Base-by-base conservation (phyloP, 257 asterid genomes). In the Scutellaria baicalensis region DNA sequence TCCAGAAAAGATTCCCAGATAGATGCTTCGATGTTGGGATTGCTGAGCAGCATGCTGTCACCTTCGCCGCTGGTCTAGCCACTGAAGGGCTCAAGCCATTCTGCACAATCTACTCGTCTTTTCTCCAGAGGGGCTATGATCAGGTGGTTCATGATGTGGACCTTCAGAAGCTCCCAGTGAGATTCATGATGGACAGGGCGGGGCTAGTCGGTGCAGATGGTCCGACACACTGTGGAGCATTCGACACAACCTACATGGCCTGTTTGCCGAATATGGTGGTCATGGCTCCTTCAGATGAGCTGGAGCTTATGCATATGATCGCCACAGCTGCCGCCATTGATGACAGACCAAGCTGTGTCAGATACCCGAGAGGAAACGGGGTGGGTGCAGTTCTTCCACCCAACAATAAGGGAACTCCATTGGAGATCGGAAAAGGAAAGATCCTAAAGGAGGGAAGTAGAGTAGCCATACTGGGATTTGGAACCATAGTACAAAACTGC, bases 71-170 rank as follows among this genome's bases (percentile, higher is more conserved):
- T 9, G 91, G 88, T 42, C 52, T 85, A 20, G 87, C 91, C 23
- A 69, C 81, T 6, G 88, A 85, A 77, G 91, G 91, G 0, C 79
- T 85, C 70, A 83, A 85, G 77, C 91, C 91, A 1, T 85, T 85
- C 36, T 81, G 86, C 54, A 76, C 87, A 9, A 83, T 85, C 27
- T 85, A 85, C 72, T 83, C 91, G 0, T 83, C 87, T 44, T 85
- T 85, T 38, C 79, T 86, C 2, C 91, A 85, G 62, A 79, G 89
- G 52, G 91, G 87, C 21, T 85, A 85, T 52, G 89, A 85, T 74
- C 89, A 83, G 87, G 90, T 85, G 64, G 87, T 79, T 61, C 91
- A 86, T 66, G 91, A 86, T 62, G 91, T 86, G 13, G 91, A 86
- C 50, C 85, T 86, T 48, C 89, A 86, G 35, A 86, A 81, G 42